phyloP scores from a whole-genome alignment of 1,284 basidiomycete genomes.

The Microbotryum intermedium region DNA sequence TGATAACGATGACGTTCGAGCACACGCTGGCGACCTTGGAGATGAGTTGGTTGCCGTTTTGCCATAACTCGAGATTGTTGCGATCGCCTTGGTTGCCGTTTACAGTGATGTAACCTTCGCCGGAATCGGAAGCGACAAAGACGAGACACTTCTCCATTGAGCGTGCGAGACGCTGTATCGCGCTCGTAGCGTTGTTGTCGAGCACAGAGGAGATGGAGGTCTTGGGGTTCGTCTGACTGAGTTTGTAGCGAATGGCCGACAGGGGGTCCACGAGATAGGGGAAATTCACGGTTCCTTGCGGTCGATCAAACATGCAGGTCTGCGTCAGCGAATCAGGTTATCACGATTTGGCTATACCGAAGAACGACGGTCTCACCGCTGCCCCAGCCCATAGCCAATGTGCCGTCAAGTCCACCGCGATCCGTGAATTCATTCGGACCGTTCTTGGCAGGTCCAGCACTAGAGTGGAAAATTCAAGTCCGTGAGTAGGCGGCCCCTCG shows the following conservation, averaged over 20 bases:
- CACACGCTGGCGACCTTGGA: conserved; percentile 36
- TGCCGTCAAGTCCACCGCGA: conserved; percentile 23
- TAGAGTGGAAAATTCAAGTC: conserved; percentile 45
- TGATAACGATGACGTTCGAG: conserved; percentile 71
- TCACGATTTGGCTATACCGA: neutral
- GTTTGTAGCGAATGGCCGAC: conserved; percentile 17
- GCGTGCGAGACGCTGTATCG: neutral
- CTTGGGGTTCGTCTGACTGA: conserved; percentile 11
- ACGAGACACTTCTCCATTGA: conserved; percentile 14
- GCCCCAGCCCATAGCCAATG: conserved; percentile 39
- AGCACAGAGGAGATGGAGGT: conserved; percentile 20
- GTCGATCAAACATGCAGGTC: conserved; percentile 22
- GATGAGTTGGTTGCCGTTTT: conserved; percentile 34
- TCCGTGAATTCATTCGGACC: conserved; percentile 5
- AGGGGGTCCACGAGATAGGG: conserved; percentile 34
- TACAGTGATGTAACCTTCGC: conserved; percentile 20
- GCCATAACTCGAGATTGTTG: conserved; percentile 19
- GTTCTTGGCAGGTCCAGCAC: conserved; percentile 3
- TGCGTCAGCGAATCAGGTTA: neutral
- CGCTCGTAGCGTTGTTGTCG: conserved; percentile 12
- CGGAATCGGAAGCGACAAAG: conserved; percentile 17
- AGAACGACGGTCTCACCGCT: conserved; percentile 36
- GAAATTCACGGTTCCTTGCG: conserved; percentile 14
- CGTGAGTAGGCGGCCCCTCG: no score
- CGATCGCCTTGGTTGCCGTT: conserved; percentile 22